phyloP scores from a whole-genome alignment of 768 basidiomycete genomes.

The Tylopilus plumbeoviolaceoides region DNA sequence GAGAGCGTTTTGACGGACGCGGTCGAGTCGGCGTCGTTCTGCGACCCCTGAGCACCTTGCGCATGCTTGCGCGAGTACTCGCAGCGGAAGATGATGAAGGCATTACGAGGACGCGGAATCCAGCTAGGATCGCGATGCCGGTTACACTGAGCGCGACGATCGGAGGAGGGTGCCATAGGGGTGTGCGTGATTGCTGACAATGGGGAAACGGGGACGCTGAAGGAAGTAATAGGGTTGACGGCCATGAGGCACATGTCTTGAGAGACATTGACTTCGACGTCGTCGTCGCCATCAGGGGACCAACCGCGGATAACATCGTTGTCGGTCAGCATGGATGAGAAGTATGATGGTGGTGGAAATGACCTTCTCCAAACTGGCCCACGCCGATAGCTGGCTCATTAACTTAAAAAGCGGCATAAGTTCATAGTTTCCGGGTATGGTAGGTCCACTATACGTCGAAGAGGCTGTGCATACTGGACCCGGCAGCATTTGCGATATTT shows the following conservation, averaged over 20 bases:
- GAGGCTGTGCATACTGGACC: background rate
- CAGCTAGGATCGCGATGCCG: conserved; percentile 49
- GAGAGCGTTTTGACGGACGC: conserved; percentile 55
- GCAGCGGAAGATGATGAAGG: conserved; percentile 72
- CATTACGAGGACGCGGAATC: conserved; percentile 65
- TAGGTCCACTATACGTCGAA: conserved; percentile 7
- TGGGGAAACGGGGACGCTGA: background rate
- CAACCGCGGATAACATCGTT: conserved; percentile 21
- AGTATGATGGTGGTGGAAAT: background rate
- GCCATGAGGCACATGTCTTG: conserved; percentile 12
- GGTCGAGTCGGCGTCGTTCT: conserved; percentile 22
- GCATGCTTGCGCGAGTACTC: conserved; percentile 51
- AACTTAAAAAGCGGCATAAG: too few species aligned
- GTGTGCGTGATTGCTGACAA: background rate
- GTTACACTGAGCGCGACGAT: conserved; percentile 36
- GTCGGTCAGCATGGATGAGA: conserved; percentile 7
- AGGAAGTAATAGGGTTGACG: conserved; percentile 1
- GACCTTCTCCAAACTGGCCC: background rate
- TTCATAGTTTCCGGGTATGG: conserved; percentile 7
- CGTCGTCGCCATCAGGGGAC: conserved; percentile 26
- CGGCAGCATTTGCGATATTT: too few species aligned
- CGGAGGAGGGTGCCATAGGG: conserved; percentile 34
- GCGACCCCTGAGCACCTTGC: conserved; percentile 33
- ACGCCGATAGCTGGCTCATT: too few species aligned
- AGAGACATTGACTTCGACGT: conserved; percentile 26